These are phyloP conservation scores for Przewalskia tangutica DNA, from an alignment of 257 asterid genomes.

Conservation along the genomic window DNA sequence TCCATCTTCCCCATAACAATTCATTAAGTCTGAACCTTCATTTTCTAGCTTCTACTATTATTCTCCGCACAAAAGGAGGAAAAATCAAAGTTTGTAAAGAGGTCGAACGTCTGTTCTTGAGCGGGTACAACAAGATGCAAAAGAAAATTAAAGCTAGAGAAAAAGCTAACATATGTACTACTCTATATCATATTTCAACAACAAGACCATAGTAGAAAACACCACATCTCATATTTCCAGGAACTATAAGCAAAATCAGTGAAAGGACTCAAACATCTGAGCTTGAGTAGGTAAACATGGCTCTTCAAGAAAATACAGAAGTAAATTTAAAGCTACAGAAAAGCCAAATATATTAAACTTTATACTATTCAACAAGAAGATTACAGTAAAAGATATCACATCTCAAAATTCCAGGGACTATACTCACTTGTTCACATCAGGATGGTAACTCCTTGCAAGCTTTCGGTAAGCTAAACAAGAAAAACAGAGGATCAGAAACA, in stretches of 20 bases:
- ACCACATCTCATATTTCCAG: background rate
- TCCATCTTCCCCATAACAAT: background rate
- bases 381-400: background rate
- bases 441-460: slow-evolving; percentile 93
- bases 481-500: background rate
- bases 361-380: background rate
- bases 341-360: background rate
- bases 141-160: background rate
- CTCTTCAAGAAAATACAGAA: background rate
- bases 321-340: background rate
- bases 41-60: background rate
- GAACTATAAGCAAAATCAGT: background rate
- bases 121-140: background rate
- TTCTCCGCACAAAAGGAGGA: background rate
- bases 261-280: background rate
- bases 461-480: slow-evolving; percentile 76
- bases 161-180: background rate
- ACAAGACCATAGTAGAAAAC: background rate
- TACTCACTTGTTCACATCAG: slow-evolving; percentile 93
- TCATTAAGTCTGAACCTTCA: background rate
- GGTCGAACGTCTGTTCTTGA: background rate
- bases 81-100: background rate
- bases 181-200: background rate
- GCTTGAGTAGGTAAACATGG: background rate
- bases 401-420: background rate